phyloP scores from a whole-genome alignment of 495 filamentous ascomycete species.

The Penicillium flavigenum region DNA sequence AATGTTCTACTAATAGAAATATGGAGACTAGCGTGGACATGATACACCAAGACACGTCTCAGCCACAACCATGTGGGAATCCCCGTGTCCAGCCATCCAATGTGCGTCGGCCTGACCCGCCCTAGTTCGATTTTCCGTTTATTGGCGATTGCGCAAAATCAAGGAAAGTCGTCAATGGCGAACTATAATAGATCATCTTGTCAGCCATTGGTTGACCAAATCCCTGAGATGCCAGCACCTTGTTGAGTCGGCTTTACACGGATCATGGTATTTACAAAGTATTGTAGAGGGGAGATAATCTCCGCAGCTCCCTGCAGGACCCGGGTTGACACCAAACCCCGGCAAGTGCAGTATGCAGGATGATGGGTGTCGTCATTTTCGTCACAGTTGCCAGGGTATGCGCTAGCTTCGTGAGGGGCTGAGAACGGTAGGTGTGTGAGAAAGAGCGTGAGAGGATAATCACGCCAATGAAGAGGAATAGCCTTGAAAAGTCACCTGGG shows the following conservation, averaged over 20 bases:
- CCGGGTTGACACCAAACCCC: slow-evolving; percentile 12
- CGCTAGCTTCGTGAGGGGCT: not conserved
- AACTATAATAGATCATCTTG: slow-evolving; percentile 2
- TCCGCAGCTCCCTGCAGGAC: slow-evolving; percentile 18
- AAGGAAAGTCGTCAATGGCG: not conserved
- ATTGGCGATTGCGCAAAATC: slow-evolving; percentile 7
- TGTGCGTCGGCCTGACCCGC: slow-evolving; percentile 13
- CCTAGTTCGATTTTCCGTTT: slow-evolving; percentile 1
- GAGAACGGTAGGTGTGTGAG: not conserved
- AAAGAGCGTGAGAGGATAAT: slow-evolving; percentile 4
- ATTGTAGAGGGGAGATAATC: slow-evolving; percentile 10
- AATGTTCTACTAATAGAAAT: slow-evolving; percentile 34
- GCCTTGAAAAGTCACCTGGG: not conserved
- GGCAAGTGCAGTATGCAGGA: slow-evolving; percentile 1
- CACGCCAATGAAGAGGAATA: slow-evolving; percentile 18
- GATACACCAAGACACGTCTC: too few species aligned
- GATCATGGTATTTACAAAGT: not conserved
- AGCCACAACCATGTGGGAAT: slow-evolving; percentile 39
- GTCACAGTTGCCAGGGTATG: slow-evolving; percentile 15
- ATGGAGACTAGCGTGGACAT: slow-evolving; percentile 33
- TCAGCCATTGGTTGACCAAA: slow-evolving; percentile 2
- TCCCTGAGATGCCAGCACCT: not conserved
- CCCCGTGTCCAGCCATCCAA: slow-evolving; percentile 11
- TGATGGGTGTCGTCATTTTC: slow-evolving; percentile 11
- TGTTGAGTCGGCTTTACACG: slow-evolving; percentile 2